Evolutionary conservation across 306 rosid species (phyloP).

Genomic region (Vigna nakashimae): DNA sequence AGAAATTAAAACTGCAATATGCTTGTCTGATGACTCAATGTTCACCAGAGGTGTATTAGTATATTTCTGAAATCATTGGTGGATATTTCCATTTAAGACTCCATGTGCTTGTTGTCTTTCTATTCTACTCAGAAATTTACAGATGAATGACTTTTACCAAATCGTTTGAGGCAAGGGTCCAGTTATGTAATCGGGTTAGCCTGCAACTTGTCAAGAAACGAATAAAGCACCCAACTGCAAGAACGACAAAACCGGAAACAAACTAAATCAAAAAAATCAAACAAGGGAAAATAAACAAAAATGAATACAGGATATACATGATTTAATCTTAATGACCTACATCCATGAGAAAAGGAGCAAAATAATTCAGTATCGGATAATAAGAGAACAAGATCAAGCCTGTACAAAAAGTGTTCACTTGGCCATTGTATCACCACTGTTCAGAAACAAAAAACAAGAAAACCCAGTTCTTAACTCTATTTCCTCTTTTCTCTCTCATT

Average conservation of each 20-base stretch:
- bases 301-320: background rate
- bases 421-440: background rate
- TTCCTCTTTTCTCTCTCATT: background rate
- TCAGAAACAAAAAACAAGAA: background rate
- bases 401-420: background rate
- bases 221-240: background rate
- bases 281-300: background rate
- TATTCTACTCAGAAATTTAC: constrained; percentile 12
- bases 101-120: background rate
- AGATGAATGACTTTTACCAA: background rate
- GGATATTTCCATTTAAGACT: background rate
- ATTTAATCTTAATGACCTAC: background rate
- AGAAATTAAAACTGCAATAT: background rate
- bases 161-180: constrained; percentile 1
- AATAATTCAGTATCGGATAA: too few relatives aligned
- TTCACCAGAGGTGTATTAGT: constrained; percentile 1
- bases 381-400: background rate
- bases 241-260: background rate
- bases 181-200: background rate
- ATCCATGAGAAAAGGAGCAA: background rate
- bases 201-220: background rate
- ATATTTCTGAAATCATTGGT: constrained; percentile 2
- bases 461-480: background rate
- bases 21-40: constrained; percentile 18
- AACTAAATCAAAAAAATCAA: background rate